Conservation (phyloP, 2,329 filamentous ascomycete genomes). For the Cercospora berteroae region DNA sequence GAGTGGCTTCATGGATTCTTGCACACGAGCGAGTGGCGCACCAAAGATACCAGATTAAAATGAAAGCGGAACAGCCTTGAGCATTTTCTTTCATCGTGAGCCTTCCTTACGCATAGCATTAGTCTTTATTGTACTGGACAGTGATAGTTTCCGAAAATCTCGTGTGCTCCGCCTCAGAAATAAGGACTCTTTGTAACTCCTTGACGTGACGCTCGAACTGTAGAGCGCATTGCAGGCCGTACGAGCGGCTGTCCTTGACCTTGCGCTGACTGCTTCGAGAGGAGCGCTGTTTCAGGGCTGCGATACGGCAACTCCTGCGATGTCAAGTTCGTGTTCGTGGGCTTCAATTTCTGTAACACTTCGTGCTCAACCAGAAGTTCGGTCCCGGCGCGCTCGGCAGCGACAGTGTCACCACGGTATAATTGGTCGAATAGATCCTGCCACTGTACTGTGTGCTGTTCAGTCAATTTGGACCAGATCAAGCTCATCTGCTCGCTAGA, state of each 20-base stretch:
- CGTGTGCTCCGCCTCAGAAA: background rate
- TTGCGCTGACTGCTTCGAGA: background rate
- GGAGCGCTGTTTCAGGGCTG: background rate
- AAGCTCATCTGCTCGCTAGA: background rate
- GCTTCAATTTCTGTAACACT: background rate
- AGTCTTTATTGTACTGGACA: background rate
- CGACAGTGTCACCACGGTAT: background rate
- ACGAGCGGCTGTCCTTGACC: background rate
- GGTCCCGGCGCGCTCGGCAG: background rate
- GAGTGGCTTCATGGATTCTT: background rate
- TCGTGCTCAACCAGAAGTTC: background rate
- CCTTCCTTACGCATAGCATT: background rate
- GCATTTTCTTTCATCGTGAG: background rate
- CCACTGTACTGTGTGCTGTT: background rate
- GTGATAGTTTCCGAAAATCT: background rate
- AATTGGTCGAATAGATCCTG: background rate
- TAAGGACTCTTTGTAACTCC: background rate
- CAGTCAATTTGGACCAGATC: conserved; percentile 1
- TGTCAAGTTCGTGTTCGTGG: background rate
- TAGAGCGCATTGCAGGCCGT: background rate
- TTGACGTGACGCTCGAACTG: background rate
- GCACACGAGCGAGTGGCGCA: background rate
- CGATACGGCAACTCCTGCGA: background rate
- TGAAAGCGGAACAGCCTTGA: background rate
- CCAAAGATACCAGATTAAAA: background rate